These are phyloP conservation scores for Xylariaceae sp. DNA, from an alignment of 2,329 filamentous ascomycete species.

Conservation along the genomic window DNA sequence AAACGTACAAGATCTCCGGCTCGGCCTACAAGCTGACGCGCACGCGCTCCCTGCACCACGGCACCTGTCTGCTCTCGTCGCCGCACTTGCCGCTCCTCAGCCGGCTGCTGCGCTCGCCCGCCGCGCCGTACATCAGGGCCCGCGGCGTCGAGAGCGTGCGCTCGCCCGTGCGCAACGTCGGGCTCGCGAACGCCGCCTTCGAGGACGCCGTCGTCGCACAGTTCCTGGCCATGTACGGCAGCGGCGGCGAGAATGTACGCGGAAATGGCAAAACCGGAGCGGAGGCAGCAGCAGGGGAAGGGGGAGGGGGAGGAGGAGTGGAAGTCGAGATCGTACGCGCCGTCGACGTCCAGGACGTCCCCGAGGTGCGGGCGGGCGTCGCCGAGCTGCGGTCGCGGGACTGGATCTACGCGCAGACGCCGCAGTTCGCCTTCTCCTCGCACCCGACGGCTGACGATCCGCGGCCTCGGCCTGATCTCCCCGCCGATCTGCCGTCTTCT, in stretches of 20 bases:
- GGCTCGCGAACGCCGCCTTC: conserved; percentile 55
- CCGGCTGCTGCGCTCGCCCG: conserved; percentile 76
- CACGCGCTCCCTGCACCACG: conserved; percentile 84
- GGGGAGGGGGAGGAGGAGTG: conserved; percentile 19
- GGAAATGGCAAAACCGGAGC: neutral
- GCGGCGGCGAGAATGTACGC: conserved; percentile 24
- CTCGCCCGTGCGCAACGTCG: conserved; percentile 81
- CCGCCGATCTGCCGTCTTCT: conserved; percentile 51
- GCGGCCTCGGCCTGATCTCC: conserved; percentile 54
- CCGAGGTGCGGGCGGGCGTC: conserved; percentile 66
- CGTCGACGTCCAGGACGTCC: conserved; percentile 50
- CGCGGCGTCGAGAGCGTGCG: conserved; percentile 91
- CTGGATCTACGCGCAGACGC: conserved; percentile 88
- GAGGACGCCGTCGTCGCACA: conserved; percentile 64
- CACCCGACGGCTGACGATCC: conserved; percentile 64
- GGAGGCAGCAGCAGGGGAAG: conserved; percentile 2
- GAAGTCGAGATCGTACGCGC: conserved; percentile 54
- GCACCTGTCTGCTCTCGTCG: conserved; percentile 82
- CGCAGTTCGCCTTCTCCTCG: conserved; percentile 76
- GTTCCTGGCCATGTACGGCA: conserved; percentile 71
- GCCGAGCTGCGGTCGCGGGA: conserved; percentile 66
- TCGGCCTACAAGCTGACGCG: conserved; percentile 94
- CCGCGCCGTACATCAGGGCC: conserved; percentile 75
- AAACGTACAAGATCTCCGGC: conserved; percentile 81
- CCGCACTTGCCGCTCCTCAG: conserved; percentile 75